Evolutionary conservation across 768 basidiomycete species (phyloP).

Genomic region (Porpolomopsis calyptriformis): DNA sequence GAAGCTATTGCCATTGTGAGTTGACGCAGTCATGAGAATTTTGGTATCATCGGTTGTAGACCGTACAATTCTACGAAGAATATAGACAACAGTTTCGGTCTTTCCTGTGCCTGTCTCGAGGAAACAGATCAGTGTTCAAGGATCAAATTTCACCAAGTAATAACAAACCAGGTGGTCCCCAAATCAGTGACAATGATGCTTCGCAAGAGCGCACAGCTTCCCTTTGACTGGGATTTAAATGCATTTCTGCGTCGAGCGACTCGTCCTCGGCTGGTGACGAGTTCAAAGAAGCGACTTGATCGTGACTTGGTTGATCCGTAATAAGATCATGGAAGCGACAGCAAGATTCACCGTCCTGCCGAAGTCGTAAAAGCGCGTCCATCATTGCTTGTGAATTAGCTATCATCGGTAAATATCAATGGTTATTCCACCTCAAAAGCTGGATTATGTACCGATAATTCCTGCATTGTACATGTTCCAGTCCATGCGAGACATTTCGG

Average conservation of each 20-base stretch:
- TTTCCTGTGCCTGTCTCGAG: conserved; percentile 49
- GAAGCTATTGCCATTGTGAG: conserved; percentile 43
- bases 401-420: conserved; percentile 12
- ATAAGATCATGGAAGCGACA: conserved; percentile 44
- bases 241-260: background rate
- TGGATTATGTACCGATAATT: conserved; percentile 36
- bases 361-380: conserved; percentile 44
- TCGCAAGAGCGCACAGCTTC: conserved; percentile 36
- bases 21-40: conserved; percentile 63
- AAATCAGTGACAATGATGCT: conserved; percentile 44
- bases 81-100: conserved; percentile 58
- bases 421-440: background rate
- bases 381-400: conserved; percentile 58
- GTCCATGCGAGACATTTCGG: conserved; percentile 47
- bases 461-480: conserved; percentile 60
- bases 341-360: conserved; percentile 30
- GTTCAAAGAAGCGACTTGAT: too few species aligned
- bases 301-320: conserved; percentile 17
- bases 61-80: conserved; percentile 35
- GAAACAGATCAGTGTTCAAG: background rate
- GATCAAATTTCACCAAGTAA: background rate
- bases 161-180: conserved; percentile 54
- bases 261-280: background rate
- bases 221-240: conserved; percentile 46
- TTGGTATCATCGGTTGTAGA: conserved; percentile 24